phyloP scores from a whole-genome alignment of 352 stramenopile species.

The Pythium pyrilobum region DNA sequence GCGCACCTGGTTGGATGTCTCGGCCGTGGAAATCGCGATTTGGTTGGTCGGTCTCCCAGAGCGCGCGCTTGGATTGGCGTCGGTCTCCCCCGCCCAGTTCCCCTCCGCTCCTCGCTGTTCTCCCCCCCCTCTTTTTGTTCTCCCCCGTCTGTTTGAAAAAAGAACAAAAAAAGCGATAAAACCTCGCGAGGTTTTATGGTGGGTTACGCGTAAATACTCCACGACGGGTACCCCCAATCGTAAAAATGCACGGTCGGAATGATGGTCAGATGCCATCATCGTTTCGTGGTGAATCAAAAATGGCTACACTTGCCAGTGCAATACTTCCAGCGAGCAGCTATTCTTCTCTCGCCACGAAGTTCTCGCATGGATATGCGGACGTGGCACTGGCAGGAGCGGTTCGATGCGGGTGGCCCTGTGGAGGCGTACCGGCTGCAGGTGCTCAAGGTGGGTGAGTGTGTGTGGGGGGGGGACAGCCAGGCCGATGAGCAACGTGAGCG shows the following conservation, averaged over 20 bases:
- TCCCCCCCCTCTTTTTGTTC: neutral
- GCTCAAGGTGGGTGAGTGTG: conserved; percentile 31
- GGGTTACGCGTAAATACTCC: conserved; percentile 4
- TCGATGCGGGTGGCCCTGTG: conserved; percentile 29
- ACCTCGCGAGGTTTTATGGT: conserved; percentile 20
- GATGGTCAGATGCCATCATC: conserved; percentile 15
- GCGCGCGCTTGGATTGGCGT: neutral
- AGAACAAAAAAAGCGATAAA: conserved; percentile 16
- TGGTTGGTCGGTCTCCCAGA: conserved; percentile 26
- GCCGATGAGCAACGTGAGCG: too few species aligned
- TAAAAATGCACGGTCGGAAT: conserved; percentile 5
- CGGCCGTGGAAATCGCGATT: conserved; percentile 22
- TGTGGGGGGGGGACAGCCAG: too few species aligned
- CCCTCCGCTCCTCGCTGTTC: conserved; percentile 4
- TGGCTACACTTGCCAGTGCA: conserved; percentile 11
- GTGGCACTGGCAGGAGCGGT: conserved; percentile 74
- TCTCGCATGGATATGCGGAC: neutral
- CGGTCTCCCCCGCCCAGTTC: neutral
- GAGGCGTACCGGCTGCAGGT: conserved; percentile 39
- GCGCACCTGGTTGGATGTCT: conserved; percentile 40
- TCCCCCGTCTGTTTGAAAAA: conserved; percentile 3
- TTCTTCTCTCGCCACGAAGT: too few species aligned
- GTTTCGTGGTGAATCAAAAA: conserved; percentile 6
- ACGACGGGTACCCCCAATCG: too few species aligned
- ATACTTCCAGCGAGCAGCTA: too few species aligned